A percentile compares a stretch with the other conserved stretches of the same genome.
phyloP scores from a whole-genome alignment of 257 asterid genomes.

The Penstemon eatonii region DNA sequence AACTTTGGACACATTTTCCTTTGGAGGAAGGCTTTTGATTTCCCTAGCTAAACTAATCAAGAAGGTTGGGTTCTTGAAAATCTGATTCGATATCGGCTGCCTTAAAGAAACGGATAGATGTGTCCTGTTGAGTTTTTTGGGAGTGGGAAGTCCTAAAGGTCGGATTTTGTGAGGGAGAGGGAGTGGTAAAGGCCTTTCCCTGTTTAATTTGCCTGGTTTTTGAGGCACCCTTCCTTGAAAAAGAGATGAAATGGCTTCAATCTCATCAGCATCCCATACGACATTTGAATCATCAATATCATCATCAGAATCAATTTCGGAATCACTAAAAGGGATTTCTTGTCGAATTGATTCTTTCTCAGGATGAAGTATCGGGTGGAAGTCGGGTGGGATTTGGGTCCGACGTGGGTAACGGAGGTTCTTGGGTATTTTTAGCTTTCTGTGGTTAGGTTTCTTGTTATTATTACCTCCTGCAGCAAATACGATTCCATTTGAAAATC shows the following conservation, averaged over 20 bases:
- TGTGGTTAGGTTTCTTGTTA: slow-evolving; percentile 28
- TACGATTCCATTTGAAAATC: slow-evolving; percentile 26
- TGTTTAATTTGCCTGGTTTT: slow-evolving; percentile 63
- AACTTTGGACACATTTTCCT: slow-evolving; percentile 55
- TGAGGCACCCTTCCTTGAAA: slow-evolving; percentile 46
- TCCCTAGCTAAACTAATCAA: slow-evolving; percentile 53
- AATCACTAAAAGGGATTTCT: slow-evolving; percentile 19
- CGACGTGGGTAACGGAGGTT: slow-evolving; percentile 60
- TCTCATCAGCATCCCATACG: slow-evolving; percentile 70
- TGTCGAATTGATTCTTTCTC: neutral
- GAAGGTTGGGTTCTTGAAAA: slow-evolving; percentile 49
- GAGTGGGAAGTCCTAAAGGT: slow-evolving; percentile 67
- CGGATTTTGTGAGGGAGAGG: slow-evolving; percentile 67
- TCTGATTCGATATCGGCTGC: slow-evolving; percentile 53
- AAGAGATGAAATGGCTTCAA: slow-evolving; percentile 60
- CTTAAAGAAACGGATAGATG: slow-evolving; percentile 34
- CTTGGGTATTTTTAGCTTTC: slow-evolving; percentile 53
- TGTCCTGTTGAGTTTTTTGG: slow-evolving; percentile 49
- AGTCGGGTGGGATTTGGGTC: slow-evolving; percentile 58
- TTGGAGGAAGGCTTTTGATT: slow-evolving; percentile 53
- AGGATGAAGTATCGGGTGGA: slow-evolving; percentile 31
- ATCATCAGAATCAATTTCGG: slow-evolving; percentile 19
- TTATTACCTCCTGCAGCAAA: slow-evolving; percentile 30
- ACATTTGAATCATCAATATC: slow-evolving; percentile 32
- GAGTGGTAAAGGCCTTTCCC: slow-evolving; percentile 69